A percentile compares a stretch with the other conserved stretches of the same genome.
Conservation (phyloP, 129 eudicot genomes). For the Chrysanthemum makinoi region DNA sequence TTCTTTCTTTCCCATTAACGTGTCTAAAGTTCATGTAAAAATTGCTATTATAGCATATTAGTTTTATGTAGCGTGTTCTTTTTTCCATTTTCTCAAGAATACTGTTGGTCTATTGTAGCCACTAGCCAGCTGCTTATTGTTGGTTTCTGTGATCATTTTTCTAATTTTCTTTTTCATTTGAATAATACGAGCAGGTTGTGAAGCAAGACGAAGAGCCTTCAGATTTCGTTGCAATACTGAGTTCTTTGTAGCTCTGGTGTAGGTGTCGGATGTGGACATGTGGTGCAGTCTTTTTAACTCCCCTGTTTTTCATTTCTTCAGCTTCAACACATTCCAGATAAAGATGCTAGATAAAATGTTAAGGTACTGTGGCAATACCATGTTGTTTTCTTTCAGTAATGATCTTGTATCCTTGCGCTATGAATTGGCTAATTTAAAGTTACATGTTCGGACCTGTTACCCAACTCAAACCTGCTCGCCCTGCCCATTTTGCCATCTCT, state of each 20-base stretch:
- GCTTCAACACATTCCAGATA: conserved; percentile 21
- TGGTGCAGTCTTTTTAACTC: conserved; percentile 15
- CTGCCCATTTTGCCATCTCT: not conserved
- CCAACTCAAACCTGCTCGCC: too few relatives aligned
- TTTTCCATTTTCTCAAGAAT: conserved; percentile 4
- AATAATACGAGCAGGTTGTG: conserved; percentile 47
- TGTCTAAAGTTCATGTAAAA: not conserved
- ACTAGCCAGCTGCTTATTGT: too few relatives aligned
- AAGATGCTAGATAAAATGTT: conserved; percentile 22
- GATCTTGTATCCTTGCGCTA: not conserved
- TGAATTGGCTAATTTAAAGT: not conserved
- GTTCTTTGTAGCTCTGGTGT: conserved; percentile 37
- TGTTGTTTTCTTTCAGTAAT: conserved; percentile 12
- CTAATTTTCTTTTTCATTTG: not conserved
- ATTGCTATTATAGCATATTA: not conserved
- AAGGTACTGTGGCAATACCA: conserved; percentile 21
- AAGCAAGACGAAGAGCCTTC: conserved; percentile 66
- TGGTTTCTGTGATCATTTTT: not conserved
- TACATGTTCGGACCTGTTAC: too few relatives aligned
- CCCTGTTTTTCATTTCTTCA: conserved; percentile 19
- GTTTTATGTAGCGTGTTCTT: not conserved
- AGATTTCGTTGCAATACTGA: conserved; percentile 47
- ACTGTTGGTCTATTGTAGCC: not conserved
- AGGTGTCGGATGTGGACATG: conserved; percentile 7
- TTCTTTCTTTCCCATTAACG: not conserved